phyloP scores from a whole-genome alignment of 805 yeast species.

The Candida suzukii region DNA sequence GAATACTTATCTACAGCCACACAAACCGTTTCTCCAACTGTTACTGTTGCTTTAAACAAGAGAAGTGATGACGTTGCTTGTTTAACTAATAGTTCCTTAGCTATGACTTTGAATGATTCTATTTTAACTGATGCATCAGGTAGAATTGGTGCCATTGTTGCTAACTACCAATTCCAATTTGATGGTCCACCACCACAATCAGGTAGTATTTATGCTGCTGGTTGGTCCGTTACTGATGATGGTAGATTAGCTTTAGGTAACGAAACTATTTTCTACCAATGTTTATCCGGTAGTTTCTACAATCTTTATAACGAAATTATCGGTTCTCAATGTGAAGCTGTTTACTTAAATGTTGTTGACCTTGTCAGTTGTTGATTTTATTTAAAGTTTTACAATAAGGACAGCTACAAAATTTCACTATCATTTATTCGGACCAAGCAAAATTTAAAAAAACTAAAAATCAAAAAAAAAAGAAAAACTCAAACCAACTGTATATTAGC shows the following conservation, averaged over 20 bases:
- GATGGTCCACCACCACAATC: constrained; percentile 83
- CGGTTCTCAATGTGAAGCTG: constrained; percentile 57
- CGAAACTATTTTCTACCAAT: constrained; percentile 59
- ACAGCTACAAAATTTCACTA: too few species aligned
- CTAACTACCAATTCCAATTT: constrained; percentile 76
- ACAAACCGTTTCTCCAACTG: constrained; percentile 22
- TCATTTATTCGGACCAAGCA: too few species aligned
- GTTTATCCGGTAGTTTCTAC: constrained; percentile 71
- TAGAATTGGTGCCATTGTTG: constrained; percentile 73
- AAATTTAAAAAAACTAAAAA: too few species aligned
- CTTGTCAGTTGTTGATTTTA: constrained; percentile 42
- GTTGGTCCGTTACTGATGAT: constrained; percentile 49
- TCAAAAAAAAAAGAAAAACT: background rate
- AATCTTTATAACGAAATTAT: constrained; percentile 63
- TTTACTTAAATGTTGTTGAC: constrained; percentile 52
- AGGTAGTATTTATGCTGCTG: constrained; percentile 59
- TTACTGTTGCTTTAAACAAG: constrained; percentile 16
- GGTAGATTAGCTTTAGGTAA: constrained; percentile 62
- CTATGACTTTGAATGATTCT: constrained; percentile 45
- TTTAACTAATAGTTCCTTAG: constrained; percentile 40
- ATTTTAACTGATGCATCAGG: constrained; percentile 52
- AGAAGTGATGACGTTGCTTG: constrained; percentile 23
- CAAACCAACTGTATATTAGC: background rate
- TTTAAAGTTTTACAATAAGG: too few species aligned
- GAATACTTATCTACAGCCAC: constrained; percentile 7